Evolutionary conservation across 1,139 yeast species (phyloP), one percentile per base, ranked within the genome.

Genomic region (Blastobotrys serpentis): DNA sequence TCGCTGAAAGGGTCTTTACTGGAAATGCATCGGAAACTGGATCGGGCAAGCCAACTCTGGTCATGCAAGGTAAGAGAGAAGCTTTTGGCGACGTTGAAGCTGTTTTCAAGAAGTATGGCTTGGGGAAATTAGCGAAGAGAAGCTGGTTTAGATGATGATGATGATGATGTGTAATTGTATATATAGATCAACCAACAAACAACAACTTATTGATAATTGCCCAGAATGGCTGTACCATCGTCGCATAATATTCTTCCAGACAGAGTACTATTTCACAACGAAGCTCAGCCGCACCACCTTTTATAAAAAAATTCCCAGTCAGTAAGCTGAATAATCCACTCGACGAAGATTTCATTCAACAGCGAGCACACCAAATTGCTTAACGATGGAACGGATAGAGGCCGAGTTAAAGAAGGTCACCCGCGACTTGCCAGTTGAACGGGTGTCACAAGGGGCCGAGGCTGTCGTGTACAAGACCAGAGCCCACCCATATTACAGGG

Each of bases 391-490:
- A n/a, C 43, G 41, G 23, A 52, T 58, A 7, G 60, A 21, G 65
- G 63, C 7, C 64, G 67, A 45, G 82, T 81, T 1, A 66, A 74
- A 51, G 48, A 57, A 4, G 67, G 73, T 48, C 58, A 83, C 45
- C 73, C 77, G 1, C 69, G 75, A 46, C 68, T 82, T 29, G 78
- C 81, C 2, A 58, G 48, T 61, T 10, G 49, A 50, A 6, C 45
- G 52, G 13, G 51, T 62, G 2, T 86, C 96, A 0, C 98, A 90
- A 63, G 98, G 98, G n/a, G 97, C 98, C 0, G 98, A 90, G 63
- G 96, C 97, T 0, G 74, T 87, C 18, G 92, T 89, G 1, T 87
- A 85, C 64, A 68, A 73, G 26, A 78, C 94, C 0, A 51, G 64
- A 0, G 65, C 66, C 2, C 96, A 88, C 64, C 97, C 97, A 13